Base-by-base conservation (phyloP, 2,329 filamentous ascomycete species). In the Phyllosticta citriasiana region DNA sequence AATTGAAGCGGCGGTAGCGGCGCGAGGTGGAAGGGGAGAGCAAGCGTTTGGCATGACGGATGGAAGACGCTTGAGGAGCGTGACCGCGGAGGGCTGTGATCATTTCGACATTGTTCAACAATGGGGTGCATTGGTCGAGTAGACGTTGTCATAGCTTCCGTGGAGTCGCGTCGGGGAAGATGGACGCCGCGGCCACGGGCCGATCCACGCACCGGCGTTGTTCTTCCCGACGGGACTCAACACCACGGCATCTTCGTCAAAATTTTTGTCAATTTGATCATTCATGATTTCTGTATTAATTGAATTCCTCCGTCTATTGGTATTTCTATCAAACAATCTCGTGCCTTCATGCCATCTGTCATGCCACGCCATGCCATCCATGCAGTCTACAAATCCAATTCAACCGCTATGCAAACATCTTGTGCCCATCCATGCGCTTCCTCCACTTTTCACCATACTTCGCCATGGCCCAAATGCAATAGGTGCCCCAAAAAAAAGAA, bases 401-500 rank as follows among this genome's bases (percentile, higher is more conserved):
- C 19, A 5, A 24, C 27, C 26, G 10, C 33, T 51, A 60, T n/a
- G 58, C 35, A 56, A 62, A 62, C 51, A 57, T 55, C 55, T 25
- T 55, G 51, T 62, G 60, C 60, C 52, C 52, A 53, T 62, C 57
- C 63, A 64, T 64, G 3, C 47, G 25, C 51, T 50, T 53, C 51
- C 87, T 80, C 88, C 88, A 91, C 66, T 75, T 77, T 16, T 79
- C 75, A 0, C 84, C 84, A 65, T 80, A 86, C 64, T 74, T 80
- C 68, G 78, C 79, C 74, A 91, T 80, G 0, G 81, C 70, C 74
- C 80, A 84, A 40, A 91, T 82, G 9, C 83, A 78, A 1, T 72
- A 67, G 53, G 80, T 81, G 2, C 84, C 82, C 64, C 80, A 81
- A 2, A 64, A 52, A 2, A 67, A 26, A 25, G 61, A 55, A 0